Conservation (phyloP, 2,329 filamentous ascomycete genomes). For the Xylariaceae sp. region DNA sequence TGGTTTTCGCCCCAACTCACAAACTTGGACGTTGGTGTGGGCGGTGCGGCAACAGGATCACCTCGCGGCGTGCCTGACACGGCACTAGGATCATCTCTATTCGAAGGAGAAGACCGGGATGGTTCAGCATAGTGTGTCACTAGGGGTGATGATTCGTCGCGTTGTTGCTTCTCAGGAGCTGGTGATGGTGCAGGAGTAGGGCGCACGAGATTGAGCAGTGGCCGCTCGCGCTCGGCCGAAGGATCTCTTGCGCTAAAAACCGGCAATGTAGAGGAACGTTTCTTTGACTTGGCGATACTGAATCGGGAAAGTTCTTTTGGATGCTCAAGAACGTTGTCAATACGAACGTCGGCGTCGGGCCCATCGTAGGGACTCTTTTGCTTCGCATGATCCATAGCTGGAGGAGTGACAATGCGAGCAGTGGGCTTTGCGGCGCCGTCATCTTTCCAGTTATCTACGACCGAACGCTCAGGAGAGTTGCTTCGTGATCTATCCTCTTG, state of each 20-base stretch:
- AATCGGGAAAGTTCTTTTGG: conserved; percentile 49
- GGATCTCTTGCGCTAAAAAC: conserved; percentile 49
- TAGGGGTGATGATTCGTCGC: conserved; percentile 11
- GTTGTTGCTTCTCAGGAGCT: conserved; percentile 39
- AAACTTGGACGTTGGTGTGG: conserved; percentile 49
- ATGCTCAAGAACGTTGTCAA: conserved; percentile 55
- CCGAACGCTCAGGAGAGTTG: conserved; percentile 50
- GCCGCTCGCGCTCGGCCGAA: conserved; percentile 54
- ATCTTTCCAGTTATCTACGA: conserved; percentile 54
- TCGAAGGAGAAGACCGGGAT: conserved; percentile 3
- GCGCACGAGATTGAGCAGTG: conserved; percentile 58
- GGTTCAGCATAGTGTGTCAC: not conserved
- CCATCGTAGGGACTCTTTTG: conserved; percentile 51
- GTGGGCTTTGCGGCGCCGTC: conserved; percentile 37
- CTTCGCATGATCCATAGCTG: conserved; percentile 42
- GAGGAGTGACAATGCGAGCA: conserved; percentile 52
- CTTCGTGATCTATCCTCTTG: conserved; percentile 54
- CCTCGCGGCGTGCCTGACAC: conserved; percentile 36
- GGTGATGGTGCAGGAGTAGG: conserved; percentile 59
- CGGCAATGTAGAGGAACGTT: conserved; percentile 27
- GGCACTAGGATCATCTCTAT: conserved; percentile 28
- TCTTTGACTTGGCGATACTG: conserved; percentile 26
- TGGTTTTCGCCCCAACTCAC: conserved; percentile 66
- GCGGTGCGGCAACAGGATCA: conserved; percentile 42
- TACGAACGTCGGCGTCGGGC: conserved; percentile 62